phyloP scores from a whole-genome alignment of 1,284 basidiomycete genomes.

The Thelephora terrestris region DNA sequence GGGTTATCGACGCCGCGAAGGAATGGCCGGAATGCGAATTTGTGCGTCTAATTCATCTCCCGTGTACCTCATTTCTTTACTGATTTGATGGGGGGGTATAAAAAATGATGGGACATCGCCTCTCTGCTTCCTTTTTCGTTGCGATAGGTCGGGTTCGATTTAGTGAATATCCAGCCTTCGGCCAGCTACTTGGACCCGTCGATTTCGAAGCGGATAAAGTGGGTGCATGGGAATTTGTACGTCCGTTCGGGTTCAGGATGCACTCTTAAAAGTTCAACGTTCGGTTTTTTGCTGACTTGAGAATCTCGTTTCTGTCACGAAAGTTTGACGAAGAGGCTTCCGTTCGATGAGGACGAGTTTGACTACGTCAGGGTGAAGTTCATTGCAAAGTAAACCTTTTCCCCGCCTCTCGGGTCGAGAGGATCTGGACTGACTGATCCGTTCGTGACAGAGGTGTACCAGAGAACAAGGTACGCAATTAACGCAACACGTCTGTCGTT shows the following conservation, averaged over 20 bases:
- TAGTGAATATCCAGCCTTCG: conserved; percentile 61
- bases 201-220: conserved; percentile 46
- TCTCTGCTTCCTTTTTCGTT: background rate
- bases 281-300: background rate
- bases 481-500: conserved; percentile 8
- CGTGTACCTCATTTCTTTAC: background rate
- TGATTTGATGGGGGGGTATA: background rate
- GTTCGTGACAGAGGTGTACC: conserved; percentile 12
- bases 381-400: conserved; percentile 47
- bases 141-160: conserved; percentile 67
- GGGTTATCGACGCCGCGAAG: conserved; percentile 64
- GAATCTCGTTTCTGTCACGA: conserved; percentile 2
- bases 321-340: conserved; percentile 61
- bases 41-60: conserved; percentile 29
- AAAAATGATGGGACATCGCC: background rate
- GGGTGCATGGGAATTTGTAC: conserved; percentile 70
- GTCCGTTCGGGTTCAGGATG: conserved; percentile 14
- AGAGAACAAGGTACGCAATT: conserved; percentile 14
- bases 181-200: conserved; percentile 36
- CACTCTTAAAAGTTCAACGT: background rate
- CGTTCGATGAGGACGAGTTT: conserved; percentile 71
- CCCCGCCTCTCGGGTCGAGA: background rate
- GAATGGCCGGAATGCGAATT: conserved; percentile 58
- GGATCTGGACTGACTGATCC: background rate
- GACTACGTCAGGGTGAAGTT: conserved; percentile 63